These are phyloP conservation scores for Lactarius deliciosus DNA, from an alignment of 768 basidiomycete species.

Conservation along the genomic window DNA sequence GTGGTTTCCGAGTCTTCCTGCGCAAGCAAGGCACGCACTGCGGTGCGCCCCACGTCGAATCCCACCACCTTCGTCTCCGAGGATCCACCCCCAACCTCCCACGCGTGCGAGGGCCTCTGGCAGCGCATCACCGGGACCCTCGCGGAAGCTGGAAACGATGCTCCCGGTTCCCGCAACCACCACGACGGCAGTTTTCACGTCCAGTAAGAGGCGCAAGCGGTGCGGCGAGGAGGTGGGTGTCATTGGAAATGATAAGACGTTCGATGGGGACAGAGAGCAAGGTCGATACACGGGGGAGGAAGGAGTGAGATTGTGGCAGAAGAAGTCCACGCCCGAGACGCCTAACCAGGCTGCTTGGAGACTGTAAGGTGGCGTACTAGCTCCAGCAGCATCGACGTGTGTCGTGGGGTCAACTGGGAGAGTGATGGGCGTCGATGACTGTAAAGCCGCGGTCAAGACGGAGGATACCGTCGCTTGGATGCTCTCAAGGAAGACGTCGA, in stretches of 20 bases:
- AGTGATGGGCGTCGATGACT: constrained; percentile 4
- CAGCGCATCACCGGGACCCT: constrained; percentile 29
- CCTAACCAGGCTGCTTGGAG: constrained; percentile 82
- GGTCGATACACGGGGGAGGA: constrained; percentile 50
- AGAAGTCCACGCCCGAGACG: constrained; percentile 80
- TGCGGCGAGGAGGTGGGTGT: constrained; percentile 81
- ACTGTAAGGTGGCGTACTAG: constrained; percentile 31
- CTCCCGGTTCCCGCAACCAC: constrained; percentile 84
- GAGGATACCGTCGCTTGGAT: constrained; percentile 51
- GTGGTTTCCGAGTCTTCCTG: constrained; percentile 52
- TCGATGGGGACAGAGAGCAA: constrained; percentile 58
- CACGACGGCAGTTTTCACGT: constrained; percentile 62
- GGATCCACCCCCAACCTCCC: constrained; percentile 26
- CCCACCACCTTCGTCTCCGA: constrained; percentile 63
- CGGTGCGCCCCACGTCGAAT: constrained; percentile 77
- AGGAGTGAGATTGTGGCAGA: constrained; percentile 58
- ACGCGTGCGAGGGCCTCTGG: constrained; percentile 19
- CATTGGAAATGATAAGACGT: constrained; percentile 67
- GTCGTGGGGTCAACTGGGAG: constrained; percentile 16
- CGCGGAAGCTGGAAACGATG: constrained; percentile 65
- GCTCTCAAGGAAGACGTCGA: constrained; percentile 55
- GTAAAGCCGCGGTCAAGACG: constrained; percentile 43
- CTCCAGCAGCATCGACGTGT: constrained; percentile 9
- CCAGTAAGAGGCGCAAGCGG: constrained; percentile 63
- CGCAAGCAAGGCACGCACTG: constrained; percentile 63